Percentiles rank a stretch among this genome's conserved stretches.
phyloP scores from a whole-genome alignment of 2,329 filamentous ascomycete species.

The Stemphylium vesicarium region DNA sequence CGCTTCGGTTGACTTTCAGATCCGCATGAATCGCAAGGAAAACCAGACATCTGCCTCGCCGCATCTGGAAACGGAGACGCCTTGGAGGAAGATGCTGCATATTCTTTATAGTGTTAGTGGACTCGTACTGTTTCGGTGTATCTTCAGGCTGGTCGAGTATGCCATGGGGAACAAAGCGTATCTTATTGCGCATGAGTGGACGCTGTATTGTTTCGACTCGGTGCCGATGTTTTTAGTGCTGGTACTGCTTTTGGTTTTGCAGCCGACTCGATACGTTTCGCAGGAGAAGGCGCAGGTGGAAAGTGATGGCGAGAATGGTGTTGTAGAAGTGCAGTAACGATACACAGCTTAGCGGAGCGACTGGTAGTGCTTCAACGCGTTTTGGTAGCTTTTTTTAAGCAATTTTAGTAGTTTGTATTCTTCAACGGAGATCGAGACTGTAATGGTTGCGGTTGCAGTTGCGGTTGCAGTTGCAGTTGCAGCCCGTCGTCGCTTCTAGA shows the following conservation, averaged over 20 bases:
- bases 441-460: too few relatives aligned
- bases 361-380: not conserved
- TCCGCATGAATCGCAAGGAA: constrained; percentile 24
- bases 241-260: constrained; percentile 43
- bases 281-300: not conserved
- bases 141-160: constrained; percentile 61
- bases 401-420: too few relatives aligned
- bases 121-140: constrained; percentile 58
- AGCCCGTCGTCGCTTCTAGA: too few relatives aligned
- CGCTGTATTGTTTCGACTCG: constrained; percentile 57
- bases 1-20: constrained; percentile 39
- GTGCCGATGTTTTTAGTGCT: constrained; percentile 54
- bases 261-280: constrained; percentile 29
- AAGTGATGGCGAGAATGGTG: not conserved
- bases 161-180: constrained; percentile 54
- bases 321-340: not conserved
- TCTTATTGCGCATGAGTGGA: constrained; percentile 55
- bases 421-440: too few relatives aligned
- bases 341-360: too few relatives aligned
- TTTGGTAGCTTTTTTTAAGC: too few relatives aligned
- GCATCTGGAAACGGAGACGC: not conserved
- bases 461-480: too few relatives aligned
- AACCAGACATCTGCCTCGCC: not conserved
- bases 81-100: constrained; percentile 39
- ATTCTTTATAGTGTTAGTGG: constrained; percentile 56